A percentile compares a stretch with the other conserved stretches of the same genome.
These are phyloP conservation scores for Clonostachys solani DNA, from an alignment of 2,329 filamentous ascomycete species.

Conservation along the genomic window DNA sequence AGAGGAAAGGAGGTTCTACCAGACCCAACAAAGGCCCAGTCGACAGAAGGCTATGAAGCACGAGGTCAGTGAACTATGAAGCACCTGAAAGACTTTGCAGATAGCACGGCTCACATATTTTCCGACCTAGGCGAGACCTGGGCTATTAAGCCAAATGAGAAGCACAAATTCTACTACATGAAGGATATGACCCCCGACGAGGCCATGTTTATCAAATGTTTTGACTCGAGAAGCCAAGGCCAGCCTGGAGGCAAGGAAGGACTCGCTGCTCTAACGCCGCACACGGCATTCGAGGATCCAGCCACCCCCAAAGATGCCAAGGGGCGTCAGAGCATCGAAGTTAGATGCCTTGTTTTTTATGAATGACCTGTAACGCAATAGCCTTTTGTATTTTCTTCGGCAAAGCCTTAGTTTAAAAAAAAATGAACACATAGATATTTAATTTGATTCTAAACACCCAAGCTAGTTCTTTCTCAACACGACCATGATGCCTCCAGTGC, in stretches of 20 bases:
- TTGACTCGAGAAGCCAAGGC: conserved; percentile 55
- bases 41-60: too few relatives aligned
- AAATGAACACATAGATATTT: too few relatives aligned
- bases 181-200: conserved; percentile 73
- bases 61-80: too few relatives aligned
- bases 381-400: neutral
- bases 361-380: conserved; percentile 22
- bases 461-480: too few relatives aligned
- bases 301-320: conserved; percentile 65
- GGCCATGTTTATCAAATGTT: conserved; percentile 74
- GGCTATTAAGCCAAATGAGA: conserved; percentile 55
- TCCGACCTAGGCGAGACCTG: conserved; percentile 69
- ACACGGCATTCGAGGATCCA: conserved; percentile 77
- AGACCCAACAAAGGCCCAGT: too few relatives aligned
- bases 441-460: too few relatives aligned
- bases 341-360: conserved; percentile 80
- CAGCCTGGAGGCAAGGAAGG: conserved; percentile 26
- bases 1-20: neutral
- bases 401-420: too few relatives aligned
- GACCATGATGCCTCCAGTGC: too few relatives aligned
- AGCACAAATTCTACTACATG: conserved; percentile 75
- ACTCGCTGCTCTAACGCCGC: conserved; percentile 58
- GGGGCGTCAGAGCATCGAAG: conserved; percentile 83
- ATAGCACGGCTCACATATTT: too few relatives aligned
- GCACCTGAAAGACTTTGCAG: too few relatives aligned